Evolutionary conservation across 306 rosid genomes (phyloP).

Genomic region (Prunus mira): DNA sequence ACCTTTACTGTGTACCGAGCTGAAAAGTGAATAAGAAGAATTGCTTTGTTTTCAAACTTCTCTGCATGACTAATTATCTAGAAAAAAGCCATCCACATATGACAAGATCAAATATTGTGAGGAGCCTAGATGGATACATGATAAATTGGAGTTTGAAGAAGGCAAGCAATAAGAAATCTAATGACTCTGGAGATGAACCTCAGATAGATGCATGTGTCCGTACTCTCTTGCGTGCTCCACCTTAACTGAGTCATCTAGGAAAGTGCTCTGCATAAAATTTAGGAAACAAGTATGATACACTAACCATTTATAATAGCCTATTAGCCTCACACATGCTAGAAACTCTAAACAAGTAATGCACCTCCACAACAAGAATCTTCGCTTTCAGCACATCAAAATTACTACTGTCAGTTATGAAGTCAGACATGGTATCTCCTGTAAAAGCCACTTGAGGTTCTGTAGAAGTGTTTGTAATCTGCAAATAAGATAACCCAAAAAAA

Average conservation of each 20-base stretch:
- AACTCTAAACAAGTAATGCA: conserved; percentile 23
- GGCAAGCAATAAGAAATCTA: background rate
- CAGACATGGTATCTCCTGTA: conserved; percentile 87
- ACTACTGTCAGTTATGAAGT: conserved; percentile 59
- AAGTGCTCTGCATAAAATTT: conserved; percentile 57
- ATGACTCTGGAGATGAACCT: conserved; percentile 42
- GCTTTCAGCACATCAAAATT: conserved; percentile 75
- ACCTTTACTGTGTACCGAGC: conserved; percentile 73
- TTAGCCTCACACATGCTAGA: background rate
- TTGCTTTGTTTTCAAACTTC: conserved; percentile 69
- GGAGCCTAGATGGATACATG: conserved; percentile 9
- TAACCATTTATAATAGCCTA: conserved; percentile 1
- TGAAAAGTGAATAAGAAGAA: conserved; percentile 90
- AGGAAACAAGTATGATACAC: background rate
- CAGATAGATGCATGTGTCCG: conserved; percentile 83
- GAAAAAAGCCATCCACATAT: conserved; percentile 14
- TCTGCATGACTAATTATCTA: conserved; percentile 72
- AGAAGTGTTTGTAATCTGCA: conserved; percentile 75
- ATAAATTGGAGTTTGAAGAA: background rate
- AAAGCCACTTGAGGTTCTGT: conserved; percentile 85
- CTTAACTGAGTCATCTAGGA: conserved; percentile 55
- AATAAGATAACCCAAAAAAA: conserved; percentile 15
- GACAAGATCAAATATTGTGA: background rate
- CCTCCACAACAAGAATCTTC: conserved; percentile 85
- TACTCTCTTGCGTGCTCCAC: conserved; percentile 87